Evolutionary conservation across 345 rosid species (phyloP).

Genomic region (Melastoma malabathricum): DNA sequence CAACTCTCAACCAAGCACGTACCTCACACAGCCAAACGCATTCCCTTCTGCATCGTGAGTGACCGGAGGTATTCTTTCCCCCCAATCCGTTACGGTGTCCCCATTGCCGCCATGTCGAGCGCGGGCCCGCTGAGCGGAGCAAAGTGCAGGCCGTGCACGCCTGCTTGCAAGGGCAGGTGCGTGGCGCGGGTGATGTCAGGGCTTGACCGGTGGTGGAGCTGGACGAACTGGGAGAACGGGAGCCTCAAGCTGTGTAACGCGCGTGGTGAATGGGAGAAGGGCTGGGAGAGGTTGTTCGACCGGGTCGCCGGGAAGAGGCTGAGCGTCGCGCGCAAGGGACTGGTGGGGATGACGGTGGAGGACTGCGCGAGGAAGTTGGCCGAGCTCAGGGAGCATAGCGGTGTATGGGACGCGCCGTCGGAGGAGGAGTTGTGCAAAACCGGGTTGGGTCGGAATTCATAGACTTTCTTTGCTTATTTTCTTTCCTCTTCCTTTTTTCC

Average conservation of each 20-base stretch:
- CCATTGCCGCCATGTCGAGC: slow-evolving; percentile 67
- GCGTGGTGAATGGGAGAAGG: slow-evolving; percentile 45
- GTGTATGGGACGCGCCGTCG: slow-evolving; percentile 64
- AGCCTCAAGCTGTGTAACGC: slow-evolving; percentile 61
- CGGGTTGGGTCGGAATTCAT: slow-evolving; percentile 15
- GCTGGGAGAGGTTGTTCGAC: slow-evolving; percentile 68
- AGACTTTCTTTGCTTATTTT: neutral
- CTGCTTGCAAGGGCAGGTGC: slow-evolving; percentile 44
- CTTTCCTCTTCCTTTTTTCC: too few species aligned
- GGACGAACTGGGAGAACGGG: slow-evolving; percentile 75
- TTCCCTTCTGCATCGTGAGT: slow-evolving; percentile 65
- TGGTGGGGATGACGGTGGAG: slow-evolving; percentile 15
- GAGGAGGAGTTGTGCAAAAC: slow-evolving; percentile 42
- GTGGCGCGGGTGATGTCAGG: slow-evolving; percentile 39
- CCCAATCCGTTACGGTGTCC: too few species aligned
- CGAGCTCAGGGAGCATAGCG: slow-evolving; percentile 27
- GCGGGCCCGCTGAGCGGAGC: slow-evolving; percentile 86
- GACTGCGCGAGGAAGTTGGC: slow-evolving; percentile 44
- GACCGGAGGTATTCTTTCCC: slow-evolving; percentile 62
- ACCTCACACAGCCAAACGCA: slow-evolving; percentile 23
- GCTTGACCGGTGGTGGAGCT: slow-evolving; percentile 56
- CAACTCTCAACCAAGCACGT: slow-evolving; percentile 49
- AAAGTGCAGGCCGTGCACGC: slow-evolving; percentile 76
- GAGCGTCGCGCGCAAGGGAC: slow-evolving; percentile 35
- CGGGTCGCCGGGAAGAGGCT: slow-evolving; percentile 27